Base-by-base conservation (phyloP, 164 flowering plant genomes). In the Vitis amurensis region DNA sequence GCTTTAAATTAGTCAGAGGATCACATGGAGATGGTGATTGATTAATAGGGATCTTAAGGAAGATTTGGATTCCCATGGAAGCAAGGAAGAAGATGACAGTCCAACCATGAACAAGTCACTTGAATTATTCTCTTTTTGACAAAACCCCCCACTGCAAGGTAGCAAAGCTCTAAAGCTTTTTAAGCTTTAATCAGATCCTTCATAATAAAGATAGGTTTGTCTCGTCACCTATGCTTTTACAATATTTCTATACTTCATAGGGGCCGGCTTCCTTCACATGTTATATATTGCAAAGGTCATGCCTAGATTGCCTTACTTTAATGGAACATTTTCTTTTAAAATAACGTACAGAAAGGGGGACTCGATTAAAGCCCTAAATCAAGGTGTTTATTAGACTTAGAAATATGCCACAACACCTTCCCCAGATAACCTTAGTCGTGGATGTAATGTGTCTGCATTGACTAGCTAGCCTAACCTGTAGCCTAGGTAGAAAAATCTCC, bases 61-160 rank as follows among this genome's bases (percentile, higher is more conserved):
- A 77, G 70, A 68, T 72, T 67, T 57, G 55, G 80, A 77, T 80
- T 72, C 78, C 30, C 58, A 48, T 71, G 53, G 76, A 72, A 74
- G 63, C 69, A 77, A 64, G 49, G 6, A 47, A 65, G 67, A 72
- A 67, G 68, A 60, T 55, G 72, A 74, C 68, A 75, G 61, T 64
- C 71, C 66, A 75, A 74, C 74, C 58, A 56, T 61, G 61, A 63
- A 31, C 61, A 19, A 57, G 37, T 59, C 7, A 47, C 55, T 66
- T 66, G 50, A n/a, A 60, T 66, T 66, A 67, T 69, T 61, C 70
- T 61, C 47, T 1, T 23, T 61, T 71, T 64, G 73, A 68, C 68
- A 74, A 63, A 67, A 71, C 13, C 57, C 51, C 63, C 68, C 78
- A 57, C 55, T 70, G 27, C 27, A 23, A 23, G 27, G 27, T 23